phyloP scores from a whole-genome alignment of 2,329 filamentous ascomycete species.

The Zymoseptoria brevis region DNA sequence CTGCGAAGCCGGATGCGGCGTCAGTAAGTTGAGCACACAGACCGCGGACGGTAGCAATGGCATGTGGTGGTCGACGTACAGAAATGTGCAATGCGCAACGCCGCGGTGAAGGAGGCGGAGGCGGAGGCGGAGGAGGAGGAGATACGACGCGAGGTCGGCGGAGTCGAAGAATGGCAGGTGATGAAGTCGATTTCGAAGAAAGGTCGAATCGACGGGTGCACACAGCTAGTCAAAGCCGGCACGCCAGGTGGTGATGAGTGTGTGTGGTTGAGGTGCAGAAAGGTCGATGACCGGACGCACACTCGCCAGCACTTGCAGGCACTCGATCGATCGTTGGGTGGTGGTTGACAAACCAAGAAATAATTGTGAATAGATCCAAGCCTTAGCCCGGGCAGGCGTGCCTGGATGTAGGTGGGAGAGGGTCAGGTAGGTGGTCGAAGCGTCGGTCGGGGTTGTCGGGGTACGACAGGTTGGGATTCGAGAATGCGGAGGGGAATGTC shows the following conservation, averaged over 20 bases:
- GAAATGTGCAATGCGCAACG: constrained; percentile 19
- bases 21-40: background rate
- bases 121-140: constrained; percentile 14
- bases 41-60: background rate
- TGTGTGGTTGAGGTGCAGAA: background rate
- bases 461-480: background rate
- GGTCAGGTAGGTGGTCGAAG: background rate
- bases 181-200: constrained; percentile 8
- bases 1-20: constrained; percentile 4
- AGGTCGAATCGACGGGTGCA: constrained; percentile 16
- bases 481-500: constrained; percentile 9
- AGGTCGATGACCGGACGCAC: background rate
- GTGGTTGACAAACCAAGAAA: background rate
- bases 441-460: background rate
- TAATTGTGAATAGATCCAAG: background rate
- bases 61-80: constrained; percentile 18
- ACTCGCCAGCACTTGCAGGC: background rate
- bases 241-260: background rate
- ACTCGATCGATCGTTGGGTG: background rate
- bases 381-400: background rate
- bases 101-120: constrained; percentile 9
- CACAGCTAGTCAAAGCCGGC: constrained; percentile 34
- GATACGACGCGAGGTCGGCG: constrained; percentile 5
- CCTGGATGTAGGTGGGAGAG: background rate
- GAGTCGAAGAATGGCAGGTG: constrained; percentile 8